phyloP scores from a whole-genome alignment of 768 basidiomycete genomes.

The Trametes sanguinea region DNA sequence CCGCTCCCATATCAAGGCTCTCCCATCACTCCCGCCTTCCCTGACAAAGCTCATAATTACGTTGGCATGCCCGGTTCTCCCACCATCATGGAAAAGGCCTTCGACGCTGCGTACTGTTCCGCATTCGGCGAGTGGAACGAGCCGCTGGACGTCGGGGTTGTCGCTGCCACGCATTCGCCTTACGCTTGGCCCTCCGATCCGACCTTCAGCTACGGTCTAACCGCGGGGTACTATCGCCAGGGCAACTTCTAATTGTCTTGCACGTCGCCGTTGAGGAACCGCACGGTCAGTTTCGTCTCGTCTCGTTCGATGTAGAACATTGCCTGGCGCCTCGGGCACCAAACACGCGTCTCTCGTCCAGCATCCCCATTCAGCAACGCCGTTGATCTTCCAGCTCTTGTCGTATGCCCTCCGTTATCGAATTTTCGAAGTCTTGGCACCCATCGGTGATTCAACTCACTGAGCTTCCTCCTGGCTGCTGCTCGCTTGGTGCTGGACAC shows the following conservation, averaged over 20 bases:
- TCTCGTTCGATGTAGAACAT: constrained; percentile 15
- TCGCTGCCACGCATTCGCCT: constrained; percentile 8
- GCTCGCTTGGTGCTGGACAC: not conserved
- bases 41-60: constrained; percentile 9
- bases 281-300: constrained; percentile 11
- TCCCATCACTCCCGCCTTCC: constrained; percentile 9
- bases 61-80: constrained; percentile 20
- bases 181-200: constrained; percentile 4
- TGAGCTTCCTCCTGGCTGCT: not conserved
- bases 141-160: constrained; percentile 3
- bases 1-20: constrained; percentile 22
- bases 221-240: constrained; percentile 24
- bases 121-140: constrained; percentile 21
- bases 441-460: constrained; percentile 21
- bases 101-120: constrained; percentile 29
- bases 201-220: constrained; percentile 11
- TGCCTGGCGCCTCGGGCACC: not conserved
- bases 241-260: constrained; percentile 23
- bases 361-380: not conserved
- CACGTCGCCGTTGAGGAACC: not conserved
- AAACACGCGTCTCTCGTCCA: not conserved
- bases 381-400: not conserved
- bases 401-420: constrained; percentile 5
- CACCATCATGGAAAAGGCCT: constrained; percentile 29
- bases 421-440: not conserved